These are phyloP conservation scores for Populus hybrid DNA, from an alignment of 441 rosid genomes.

Conservation along the genomic window DNA sequence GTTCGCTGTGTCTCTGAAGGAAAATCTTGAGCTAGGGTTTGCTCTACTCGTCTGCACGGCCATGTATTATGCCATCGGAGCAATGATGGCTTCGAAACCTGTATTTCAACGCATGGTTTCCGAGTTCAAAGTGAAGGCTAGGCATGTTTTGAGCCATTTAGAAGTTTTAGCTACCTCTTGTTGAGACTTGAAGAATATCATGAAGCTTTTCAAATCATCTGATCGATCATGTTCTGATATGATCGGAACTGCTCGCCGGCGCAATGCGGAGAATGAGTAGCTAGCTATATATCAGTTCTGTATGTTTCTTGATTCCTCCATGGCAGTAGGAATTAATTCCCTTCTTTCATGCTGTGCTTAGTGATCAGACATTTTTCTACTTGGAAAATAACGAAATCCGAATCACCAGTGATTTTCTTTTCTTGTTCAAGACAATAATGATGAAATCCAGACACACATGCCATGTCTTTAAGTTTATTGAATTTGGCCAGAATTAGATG, in stretches of 20 bases:
- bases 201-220: neutral
- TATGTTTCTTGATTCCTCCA: neutral
- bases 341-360: neutral
- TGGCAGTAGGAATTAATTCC: neutral
- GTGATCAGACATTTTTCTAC: neutral
- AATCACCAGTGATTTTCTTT: neutral
- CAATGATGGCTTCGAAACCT: conserved; percentile 15
- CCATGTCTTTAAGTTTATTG: too few relatives aligned
- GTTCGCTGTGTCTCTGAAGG: conserved; percentile 2
- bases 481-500: too few relatives aligned
- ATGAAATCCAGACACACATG: neutral
- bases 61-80: conserved; percentile 7
- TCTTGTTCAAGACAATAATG: neutral
- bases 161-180: conserved; percentile 7
- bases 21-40: conserved; percentile 32
- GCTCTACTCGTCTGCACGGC: conserved; percentile 24
- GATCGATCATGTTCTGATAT: neutral
- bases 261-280: neutral
- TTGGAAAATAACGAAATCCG: too few relatives aligned
- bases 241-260: neutral
- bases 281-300: neutral
- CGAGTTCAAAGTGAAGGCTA: conserved; percentile 15
- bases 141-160: neutral
- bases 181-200: neutral
- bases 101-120: conserved; percentile 8